These are phyloP conservation scores for Sphagnum fallax DNA, from an alignment of 228 moss, liverwort and hornwort genomes.

Conservation along the genomic window DNA sequence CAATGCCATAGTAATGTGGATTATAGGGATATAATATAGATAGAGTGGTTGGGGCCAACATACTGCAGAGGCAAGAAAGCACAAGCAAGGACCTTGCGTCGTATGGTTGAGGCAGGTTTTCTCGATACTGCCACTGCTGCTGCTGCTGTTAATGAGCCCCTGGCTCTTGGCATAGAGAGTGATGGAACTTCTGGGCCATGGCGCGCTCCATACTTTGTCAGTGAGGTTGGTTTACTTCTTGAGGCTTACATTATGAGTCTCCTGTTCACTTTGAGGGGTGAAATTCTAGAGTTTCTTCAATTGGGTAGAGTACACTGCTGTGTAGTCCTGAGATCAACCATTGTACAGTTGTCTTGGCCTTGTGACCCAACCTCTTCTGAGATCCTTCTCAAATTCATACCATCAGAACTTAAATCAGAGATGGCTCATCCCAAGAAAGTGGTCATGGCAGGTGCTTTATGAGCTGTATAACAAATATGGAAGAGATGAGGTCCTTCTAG, in stretches of 20 bases:
- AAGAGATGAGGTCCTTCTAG: constrained; percentile 56
- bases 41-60: neutral
- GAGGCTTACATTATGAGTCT: too few relatives aligned
- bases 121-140: constrained; percentile 71
- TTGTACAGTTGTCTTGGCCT: too few relatives aligned
- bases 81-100: constrained; percentile 80
- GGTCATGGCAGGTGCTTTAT: constrained; percentile 50
- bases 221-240: constrained; percentile 50
- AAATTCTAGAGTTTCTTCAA: neutral
- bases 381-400: too few relatives aligned
- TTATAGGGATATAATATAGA: neutral
- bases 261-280: neutral
- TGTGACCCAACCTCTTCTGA: too few relatives aligned
- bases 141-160: constrained; percentile 65
- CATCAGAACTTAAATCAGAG: too few relatives aligned
- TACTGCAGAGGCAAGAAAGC: constrained; percentile 67
- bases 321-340: too few relatives aligned
- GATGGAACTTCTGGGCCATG: constrained; percentile 82
- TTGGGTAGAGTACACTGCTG: neutral
- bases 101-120: constrained; percentile 97
- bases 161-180: constrained; percentile 66
- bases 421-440: too few relatives aligned
- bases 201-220: constrained; percentile 95
- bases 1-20: neutral
- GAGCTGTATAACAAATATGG: constrained; percentile 86